Conservation (phyloP, 805 yeast species). For the Torulaspora indica region DNA sequence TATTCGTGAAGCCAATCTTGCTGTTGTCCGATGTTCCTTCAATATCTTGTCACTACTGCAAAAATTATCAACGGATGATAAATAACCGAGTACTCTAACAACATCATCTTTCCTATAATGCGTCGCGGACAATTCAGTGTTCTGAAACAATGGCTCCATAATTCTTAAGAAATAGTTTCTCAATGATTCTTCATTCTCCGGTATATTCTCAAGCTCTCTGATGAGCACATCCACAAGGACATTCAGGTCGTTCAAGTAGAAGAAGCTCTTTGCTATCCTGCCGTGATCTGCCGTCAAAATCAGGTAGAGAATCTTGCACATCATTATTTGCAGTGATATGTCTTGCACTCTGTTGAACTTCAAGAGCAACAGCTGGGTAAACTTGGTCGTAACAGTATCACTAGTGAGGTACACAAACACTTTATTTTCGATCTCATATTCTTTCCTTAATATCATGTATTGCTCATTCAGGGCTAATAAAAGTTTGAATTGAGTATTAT, state of each 20-base stretch:
- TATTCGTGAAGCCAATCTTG: constrained; percentile 41
- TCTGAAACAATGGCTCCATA: constrained; percentile 61
- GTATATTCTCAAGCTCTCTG: constrained; percentile 69
- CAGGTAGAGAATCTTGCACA: constrained; percentile 70
- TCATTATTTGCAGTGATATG: constrained; percentile 65
- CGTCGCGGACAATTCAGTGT: constrained; percentile 54
- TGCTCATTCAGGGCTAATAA: constrained; percentile 81
- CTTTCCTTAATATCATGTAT: constrained; percentile 58
- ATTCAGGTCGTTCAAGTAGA: constrained; percentile 78
- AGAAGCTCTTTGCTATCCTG: constrained; percentile 52
- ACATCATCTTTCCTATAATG: constrained; percentile 58
- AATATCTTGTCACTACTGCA: constrained; percentile 22
- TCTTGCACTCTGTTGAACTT: constrained; percentile 74
- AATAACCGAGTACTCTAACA: constrained; percentile 45
- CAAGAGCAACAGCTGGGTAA: constrained; percentile 66
- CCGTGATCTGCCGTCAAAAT: constrained; percentile 56
- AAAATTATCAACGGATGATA: constrained; percentile 34
- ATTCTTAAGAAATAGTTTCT: constrained; percentile 73
- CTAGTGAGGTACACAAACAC: constrained; percentile 53
- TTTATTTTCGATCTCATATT: constrained; percentile 39
- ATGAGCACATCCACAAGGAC: constrained; percentile 79
- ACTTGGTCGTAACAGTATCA: constrained; percentile 44
- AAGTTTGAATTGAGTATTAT: constrained; percentile 64
- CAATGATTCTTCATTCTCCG: constrained; percentile 52
- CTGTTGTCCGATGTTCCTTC: constrained; percentile 38